Percentiles rank a stretch among this genome's conserved stretches.
Conservation (phyloP, 768 basidiomycete genomes). For the Kwoniella pini region DNA sequence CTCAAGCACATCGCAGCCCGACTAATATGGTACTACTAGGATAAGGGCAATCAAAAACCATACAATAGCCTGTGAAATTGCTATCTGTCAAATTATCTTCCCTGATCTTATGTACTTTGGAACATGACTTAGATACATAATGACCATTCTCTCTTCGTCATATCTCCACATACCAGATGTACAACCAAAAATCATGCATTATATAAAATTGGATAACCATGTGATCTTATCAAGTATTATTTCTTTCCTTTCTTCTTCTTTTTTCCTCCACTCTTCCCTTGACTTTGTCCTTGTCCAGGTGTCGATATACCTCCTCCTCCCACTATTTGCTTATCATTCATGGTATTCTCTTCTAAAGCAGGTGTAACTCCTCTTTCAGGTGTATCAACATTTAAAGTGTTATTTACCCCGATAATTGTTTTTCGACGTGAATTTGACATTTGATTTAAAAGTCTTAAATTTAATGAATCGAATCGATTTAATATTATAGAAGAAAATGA, state of each 20-base stretch:
- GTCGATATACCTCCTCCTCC: slow-evolving; percentile 4
- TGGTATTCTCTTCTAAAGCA: slow-evolving; percentile 7
- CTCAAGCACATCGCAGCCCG: no score
- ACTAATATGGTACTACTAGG: no score
- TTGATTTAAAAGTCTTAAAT: slow-evolving; percentile 64
- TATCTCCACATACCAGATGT: no score
- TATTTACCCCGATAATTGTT: slow-evolving; percentile 10
- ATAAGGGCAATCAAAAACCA: no score
- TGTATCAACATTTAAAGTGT: slow-evolving; percentile 20
- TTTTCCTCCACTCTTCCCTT: slow-evolving; percentile 41
- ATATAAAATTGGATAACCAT: no score
- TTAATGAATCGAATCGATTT: slow-evolving; percentile 92
- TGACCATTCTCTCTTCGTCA: no score
- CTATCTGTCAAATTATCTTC: no score
- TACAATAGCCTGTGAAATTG: no score
- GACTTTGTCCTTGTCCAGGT: slow-evolving; percentile 16
- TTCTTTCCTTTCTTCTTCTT: slow-evolving; percentile 56
- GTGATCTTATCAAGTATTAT: slow-evolving; percentile 16
- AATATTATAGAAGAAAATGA: slow-evolving; percentile 91
- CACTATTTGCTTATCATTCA: neutral
- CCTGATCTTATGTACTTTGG: no score
- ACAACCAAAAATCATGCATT: neutral
- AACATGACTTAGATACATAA: no score
- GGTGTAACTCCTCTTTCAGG: slow-evolving; percentile 35
- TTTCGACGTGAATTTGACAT: slow-evolving; percentile 37